Evolutionary conservation across 441 rosid species (phyloP).

Genomic region (Pelargonium australe): DNA sequence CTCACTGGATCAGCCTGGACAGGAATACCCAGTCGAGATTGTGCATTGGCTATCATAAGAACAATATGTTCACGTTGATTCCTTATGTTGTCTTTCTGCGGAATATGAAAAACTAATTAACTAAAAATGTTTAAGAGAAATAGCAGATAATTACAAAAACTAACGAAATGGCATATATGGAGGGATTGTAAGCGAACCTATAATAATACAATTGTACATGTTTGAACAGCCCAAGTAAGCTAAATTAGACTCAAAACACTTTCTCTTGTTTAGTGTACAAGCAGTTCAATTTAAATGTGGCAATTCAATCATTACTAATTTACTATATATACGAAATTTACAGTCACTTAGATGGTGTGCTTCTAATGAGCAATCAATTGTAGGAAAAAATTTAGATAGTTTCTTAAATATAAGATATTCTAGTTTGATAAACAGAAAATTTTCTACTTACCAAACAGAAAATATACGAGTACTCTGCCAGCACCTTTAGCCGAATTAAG

Average conservation of each 20-base stretch:
- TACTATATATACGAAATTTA: neutral
- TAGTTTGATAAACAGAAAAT: neutral
- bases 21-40: slow-evolving; percentile 66
- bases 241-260: slow-evolving; percentile 8
- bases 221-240: slow-evolving; percentile 4
- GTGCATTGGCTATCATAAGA: slow-evolving; percentile 86
- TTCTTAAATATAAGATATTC: neutral
- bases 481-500: slow-evolving; percentile 3
- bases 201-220: neutral
- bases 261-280: slow-evolving; percentile 2
- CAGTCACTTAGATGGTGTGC: neutral
- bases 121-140: slow-evolving; percentile 2
- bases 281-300: neutral
- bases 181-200: neutral
- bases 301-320: neutral
- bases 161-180: neutral
- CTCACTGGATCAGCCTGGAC: slow-evolving; percentile 74
- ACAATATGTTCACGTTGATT: slow-evolving; percentile 95
- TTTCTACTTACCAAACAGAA: neutral
- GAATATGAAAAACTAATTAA: slow-evolving; percentile 18
- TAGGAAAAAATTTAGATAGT: neutral
- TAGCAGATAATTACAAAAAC: neutral
- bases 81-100: slow-evolving; percentile 85
- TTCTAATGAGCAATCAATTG: neutral
- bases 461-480: neutral